Conservation (phyloP, 2,329 filamentous ascomycete species). For the Endoconidiophora laricicola region DNA sequence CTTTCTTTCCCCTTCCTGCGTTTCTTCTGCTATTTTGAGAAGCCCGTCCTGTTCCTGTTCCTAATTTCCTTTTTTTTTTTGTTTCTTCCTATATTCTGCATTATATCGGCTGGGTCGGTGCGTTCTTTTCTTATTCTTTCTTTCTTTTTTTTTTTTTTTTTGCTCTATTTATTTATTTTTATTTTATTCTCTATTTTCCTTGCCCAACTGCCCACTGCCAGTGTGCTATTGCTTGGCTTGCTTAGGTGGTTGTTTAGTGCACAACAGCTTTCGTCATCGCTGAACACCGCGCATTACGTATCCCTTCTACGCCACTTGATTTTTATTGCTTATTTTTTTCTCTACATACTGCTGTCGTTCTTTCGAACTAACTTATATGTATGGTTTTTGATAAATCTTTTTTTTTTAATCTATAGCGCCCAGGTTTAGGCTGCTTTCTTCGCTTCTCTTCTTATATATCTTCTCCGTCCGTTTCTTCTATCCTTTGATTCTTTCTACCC, state of each 20-base stretch:
- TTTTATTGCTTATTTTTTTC: background rate
- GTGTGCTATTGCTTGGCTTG: too few species aligned
- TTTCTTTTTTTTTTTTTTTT: background rate
- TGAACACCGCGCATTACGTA: slow-evolving; percentile 2
- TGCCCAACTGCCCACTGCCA: background rate
- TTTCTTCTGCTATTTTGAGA: background rate
- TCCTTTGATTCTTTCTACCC: background rate
- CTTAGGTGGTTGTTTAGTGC: background rate
- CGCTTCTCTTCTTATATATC: background rate
- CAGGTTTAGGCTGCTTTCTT: background rate
- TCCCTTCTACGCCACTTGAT: slow-evolving; percentile 4
- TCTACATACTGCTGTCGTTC: background rate
- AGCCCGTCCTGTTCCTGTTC: background rate
- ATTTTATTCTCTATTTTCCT: background rate
- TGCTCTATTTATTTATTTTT: background rate
- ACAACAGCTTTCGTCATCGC: slow-evolving; percentile 2
- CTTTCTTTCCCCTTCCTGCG: background rate
- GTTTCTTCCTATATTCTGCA: background rate
- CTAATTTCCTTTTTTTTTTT: background rate
- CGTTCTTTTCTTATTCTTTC: slow-evolving; percentile 1
- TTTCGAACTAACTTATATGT: background rate
- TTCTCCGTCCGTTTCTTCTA: slow-evolving; percentile 1
- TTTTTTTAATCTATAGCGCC: background rate
- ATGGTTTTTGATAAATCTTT: background rate
- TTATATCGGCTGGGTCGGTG: background rate